Evolutionary conservation across 1,284 basidiomycete species (phyloP).

Genomic region (Moniliella sp.): DNA sequence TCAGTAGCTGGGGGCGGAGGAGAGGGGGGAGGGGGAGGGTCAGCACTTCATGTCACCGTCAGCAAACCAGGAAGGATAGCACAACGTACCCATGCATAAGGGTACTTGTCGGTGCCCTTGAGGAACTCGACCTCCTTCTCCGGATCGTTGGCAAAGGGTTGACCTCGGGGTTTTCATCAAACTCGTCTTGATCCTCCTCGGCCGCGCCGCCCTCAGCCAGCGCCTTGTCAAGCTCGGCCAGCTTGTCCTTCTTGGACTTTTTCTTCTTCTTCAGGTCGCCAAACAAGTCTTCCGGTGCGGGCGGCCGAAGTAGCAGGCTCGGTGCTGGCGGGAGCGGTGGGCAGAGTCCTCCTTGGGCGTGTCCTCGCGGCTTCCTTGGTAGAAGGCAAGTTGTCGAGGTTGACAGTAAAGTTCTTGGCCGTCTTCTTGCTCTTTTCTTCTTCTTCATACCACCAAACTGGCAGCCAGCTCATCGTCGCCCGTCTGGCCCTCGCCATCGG

Average conservation of each 20-base stretch:
- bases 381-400: not conserved
- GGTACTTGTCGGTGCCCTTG: conserved; percentile 8
- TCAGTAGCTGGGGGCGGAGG: conserved; percentile 72
- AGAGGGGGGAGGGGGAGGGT: conserved; percentile 77
- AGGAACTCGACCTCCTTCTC: conserved; percentile 3
- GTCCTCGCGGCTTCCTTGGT: not conserved
- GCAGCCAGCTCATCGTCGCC: not conserved
- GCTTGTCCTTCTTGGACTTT: conserved; percentile 31
- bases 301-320: conserved; percentile 8
- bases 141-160: no score
- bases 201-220: conserved; percentile 39
- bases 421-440: not conserved
- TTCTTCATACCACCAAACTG: not conserved
- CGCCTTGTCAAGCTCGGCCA: conserved; percentile 35
- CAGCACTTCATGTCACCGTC: conserved; percentile 42
- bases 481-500: not conserved
- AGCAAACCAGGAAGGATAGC: conserved; percentile 5
- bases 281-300: conserved; percentile 23
- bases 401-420: not conserved
- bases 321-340: conserved; percentile 15
- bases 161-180: conserved; percentile 44
- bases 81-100: conserved; percentile 12
- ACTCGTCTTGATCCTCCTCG: conserved; percentile 38
- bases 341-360: not conserved
- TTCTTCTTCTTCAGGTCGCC: conserved; percentile 41